phyloP scores from a whole-genome alignment of 768 basidiomycete genomes.

The Suillus subaureus region DNA sequence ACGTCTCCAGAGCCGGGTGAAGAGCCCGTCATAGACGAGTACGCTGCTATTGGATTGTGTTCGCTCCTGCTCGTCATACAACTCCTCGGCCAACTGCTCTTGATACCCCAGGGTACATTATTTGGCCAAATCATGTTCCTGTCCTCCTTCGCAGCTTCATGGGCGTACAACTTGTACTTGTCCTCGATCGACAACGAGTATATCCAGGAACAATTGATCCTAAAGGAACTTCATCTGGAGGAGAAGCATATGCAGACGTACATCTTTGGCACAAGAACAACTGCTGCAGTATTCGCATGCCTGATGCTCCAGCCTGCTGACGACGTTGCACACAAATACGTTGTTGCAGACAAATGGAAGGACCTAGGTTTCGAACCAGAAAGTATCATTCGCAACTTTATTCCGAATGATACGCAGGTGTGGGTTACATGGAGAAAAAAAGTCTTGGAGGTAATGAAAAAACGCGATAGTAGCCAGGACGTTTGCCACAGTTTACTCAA shows the following conservation, averaged over 20 bases:
- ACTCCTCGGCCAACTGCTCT: conserved; percentile 35
- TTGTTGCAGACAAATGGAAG: neutral
- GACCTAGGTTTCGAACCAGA: neutral
- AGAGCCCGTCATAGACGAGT: conserved; percentile 3
- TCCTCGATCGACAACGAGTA: conserved; percentile 30
- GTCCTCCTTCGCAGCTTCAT: conserved; percentile 32
- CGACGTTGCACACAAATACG: conserved; percentile 15
- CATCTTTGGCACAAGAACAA: conserved; percentile 10
- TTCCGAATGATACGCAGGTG: conserved; percentile 12
- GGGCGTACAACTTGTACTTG: conserved; percentile 34
- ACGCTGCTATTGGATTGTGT: conserved; percentile 26
- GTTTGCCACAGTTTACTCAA: neutral
- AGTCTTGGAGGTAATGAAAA: neutral
- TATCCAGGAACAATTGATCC: conserved; percentile 22
- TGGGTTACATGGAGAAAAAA: conserved; percentile 9
- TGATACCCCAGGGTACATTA: conserved; percentile 36
- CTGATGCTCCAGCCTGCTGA: conserved; percentile 4
- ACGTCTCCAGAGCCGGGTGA: neutral
- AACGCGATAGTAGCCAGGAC: neutral
- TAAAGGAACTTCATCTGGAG: neutral
- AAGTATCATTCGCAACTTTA: conserved; percentile 7
- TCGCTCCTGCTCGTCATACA: conserved; percentile 35
- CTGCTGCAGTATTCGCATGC: conserved; percentile 9
- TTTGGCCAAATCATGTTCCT: conserved; percentile 41
- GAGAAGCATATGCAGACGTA: conserved; percentile 1